These are phyloP conservation scores for Taphrina populina DNA, from an alignment of 1,139 yeast genomes.

Conservation along the genomic window DNA sequence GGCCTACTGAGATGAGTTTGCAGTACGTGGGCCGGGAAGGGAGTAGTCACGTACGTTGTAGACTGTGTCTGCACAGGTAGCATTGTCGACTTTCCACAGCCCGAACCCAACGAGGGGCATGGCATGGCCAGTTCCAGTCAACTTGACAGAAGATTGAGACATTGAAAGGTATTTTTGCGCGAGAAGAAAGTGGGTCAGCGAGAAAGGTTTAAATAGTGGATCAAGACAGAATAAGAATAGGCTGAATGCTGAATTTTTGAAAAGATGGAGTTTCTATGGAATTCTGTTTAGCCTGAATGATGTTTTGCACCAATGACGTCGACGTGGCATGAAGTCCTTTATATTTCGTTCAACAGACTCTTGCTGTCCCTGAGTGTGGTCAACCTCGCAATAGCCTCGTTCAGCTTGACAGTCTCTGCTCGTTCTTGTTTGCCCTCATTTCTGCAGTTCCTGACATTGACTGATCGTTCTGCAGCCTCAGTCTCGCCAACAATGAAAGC, in stretches of 20 bases:
- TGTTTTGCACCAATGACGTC: too few species aligned
- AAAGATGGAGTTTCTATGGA: too few species aligned
- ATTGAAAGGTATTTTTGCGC: too few species aligned
- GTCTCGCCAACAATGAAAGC: slow-evolving; percentile 83
- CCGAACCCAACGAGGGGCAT: slow-evolving; percentile 61
- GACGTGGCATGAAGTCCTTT: too few species aligned
- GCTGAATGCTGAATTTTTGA: too few species aligned
- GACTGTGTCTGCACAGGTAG: slow-evolving; percentile 37
- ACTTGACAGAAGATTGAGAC: slow-evolving; percentile 14
- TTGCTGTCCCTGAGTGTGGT: slow-evolving; percentile 42
- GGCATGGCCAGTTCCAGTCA: slow-evolving; percentile 9
- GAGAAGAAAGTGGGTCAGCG: too few species aligned
- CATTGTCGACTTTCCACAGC: slow-evolving; percentile 39
- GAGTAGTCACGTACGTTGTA: slow-evolving; percentile 8
- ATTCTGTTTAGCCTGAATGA: too few species aligned
- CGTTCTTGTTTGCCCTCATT: slow-evolving; percentile 51
- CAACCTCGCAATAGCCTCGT: slow-evolving; percentile 42
- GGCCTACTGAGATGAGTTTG: slow-evolving; percentile 41
- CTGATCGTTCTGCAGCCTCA: slow-evolving; percentile 62
- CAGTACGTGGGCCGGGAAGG: neutral
- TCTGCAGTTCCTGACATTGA: slow-evolving; percentile 64
- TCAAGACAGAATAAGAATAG: too few species aligned
- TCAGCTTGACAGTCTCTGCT: slow-evolving; percentile 40
- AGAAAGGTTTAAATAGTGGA: too few species aligned
- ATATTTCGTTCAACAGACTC: slow-evolving; percentile 37